Evolutionary conservation across 2,329 filamentous ascomycete species (phyloP).

Genomic region (Magnaporthiopsis incrustans): DNA sequence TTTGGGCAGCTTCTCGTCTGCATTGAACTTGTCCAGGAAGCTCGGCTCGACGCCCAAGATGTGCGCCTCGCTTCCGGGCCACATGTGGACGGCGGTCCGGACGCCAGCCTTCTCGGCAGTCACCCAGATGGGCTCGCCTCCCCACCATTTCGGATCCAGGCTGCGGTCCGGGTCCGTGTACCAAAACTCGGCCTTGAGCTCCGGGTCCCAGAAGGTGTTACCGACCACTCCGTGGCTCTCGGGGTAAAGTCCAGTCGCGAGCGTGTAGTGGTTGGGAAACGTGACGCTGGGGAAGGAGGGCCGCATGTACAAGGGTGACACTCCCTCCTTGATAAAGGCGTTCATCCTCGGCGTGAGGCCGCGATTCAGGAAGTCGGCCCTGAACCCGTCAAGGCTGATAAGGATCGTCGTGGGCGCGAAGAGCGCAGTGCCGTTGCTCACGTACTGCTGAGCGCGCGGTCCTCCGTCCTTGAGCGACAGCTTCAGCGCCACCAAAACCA

Average conservation of each 20-base stretch:
- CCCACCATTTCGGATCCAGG: slow-evolving; percentile 88
- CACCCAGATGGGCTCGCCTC: slow-evolving; percentile 86
- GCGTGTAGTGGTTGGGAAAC: slow-evolving; percentile 92
- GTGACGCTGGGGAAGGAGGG: slow-evolving; percentile 95
- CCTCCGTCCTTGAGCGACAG: slow-evolving; percentile 34
- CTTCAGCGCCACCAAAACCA: slow-evolving; percentile 52
- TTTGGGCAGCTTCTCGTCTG: slow-evolving; percentile 59
- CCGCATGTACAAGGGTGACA: slow-evolving; percentile 86
- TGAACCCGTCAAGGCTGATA: slow-evolving; percentile 91
- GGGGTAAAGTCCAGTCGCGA: slow-evolving; percentile 86
- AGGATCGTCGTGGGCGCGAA: slow-evolving; percentile 91
- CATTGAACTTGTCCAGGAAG: slow-evolving; percentile 79
- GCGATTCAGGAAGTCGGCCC: slow-evolving; percentile 83
- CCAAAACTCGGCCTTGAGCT: slow-evolving; percentile 69
- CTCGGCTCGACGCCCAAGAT: slow-evolving; percentile 67
- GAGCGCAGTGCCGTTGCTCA: slow-evolving; percentile 77
- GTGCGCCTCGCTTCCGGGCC: slow-evolving; percentile 91
- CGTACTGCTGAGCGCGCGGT: slow-evolving; percentile 23
- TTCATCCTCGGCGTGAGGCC: slow-evolving; percentile 77
- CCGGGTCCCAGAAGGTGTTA: slow-evolving; percentile 90
- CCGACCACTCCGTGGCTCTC: slow-evolving; percentile 90
- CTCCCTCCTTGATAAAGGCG: slow-evolving; percentile 69
- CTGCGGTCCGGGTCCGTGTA: slow-evolving; percentile 73
- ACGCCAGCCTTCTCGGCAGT: slow-evolving; percentile 80
- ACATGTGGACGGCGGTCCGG: slow-evolving; percentile 88